Conservation (phyloP, 768 basidiomycete genomes). For the Lactifluus hygrophoroides region DNA sequence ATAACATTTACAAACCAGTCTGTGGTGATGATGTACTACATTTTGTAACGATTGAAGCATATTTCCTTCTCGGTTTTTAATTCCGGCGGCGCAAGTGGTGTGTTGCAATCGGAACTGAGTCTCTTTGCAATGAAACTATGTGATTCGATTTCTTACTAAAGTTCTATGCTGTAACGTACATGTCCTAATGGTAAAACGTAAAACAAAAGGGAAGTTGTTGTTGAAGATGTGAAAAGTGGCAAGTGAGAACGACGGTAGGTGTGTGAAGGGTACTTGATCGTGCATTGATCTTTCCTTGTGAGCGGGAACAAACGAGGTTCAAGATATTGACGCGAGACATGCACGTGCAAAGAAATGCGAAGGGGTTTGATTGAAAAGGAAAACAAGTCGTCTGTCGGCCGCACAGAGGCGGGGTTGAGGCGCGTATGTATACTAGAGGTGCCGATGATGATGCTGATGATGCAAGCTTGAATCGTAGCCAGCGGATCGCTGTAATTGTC, state of each 20-base stretch:
- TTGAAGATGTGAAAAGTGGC: neutral
- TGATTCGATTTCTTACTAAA: neutral
- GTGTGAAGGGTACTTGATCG: neutral
- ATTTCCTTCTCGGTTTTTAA: neutral
- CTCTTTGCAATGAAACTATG: neutral
- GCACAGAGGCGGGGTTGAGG: neutral
- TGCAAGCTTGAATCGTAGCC: neutral
- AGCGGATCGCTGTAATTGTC: constrained; percentile 6
- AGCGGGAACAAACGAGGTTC: neutral
- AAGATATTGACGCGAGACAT: neutral
- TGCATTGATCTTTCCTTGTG: neutral
- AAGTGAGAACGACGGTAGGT: neutral
- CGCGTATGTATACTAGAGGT: neutral
- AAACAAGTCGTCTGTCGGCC: neutral
- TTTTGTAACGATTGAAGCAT: neutral
- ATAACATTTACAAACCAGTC: neutral
- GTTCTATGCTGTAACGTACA: constrained; percentile 2
- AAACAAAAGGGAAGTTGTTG: neutral
- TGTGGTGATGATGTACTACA: neutral
- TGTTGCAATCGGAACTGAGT: neutral
- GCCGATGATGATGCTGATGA: no score
- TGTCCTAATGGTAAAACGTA: neutral
- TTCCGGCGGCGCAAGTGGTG: neutral
- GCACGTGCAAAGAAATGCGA: neutral
- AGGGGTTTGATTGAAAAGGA: neutral